Evolutionary conservation across 257 asterid species (phyloP), one percentile per base, ranked within the genome.

Genomic region (Capsicum pubescens): DNA sequence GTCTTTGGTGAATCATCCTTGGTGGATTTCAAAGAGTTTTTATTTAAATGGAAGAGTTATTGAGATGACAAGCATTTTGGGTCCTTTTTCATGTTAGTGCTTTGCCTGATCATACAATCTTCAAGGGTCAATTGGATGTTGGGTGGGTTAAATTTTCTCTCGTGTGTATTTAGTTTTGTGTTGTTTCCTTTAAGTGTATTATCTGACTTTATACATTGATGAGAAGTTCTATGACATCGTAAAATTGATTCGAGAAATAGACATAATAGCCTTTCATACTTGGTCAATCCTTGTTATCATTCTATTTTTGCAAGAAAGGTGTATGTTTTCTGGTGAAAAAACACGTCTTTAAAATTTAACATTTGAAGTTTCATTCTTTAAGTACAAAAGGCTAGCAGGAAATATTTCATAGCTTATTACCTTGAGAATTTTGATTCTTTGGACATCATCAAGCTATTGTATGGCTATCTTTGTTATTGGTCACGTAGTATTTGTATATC

Each of bases 51-150:
- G 99, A 84, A 93, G 99, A 85, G 97, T 91, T 26, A 94, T 97
- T 80, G 99, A 97, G 91, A 91, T 94, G 99, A 92, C 97, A 59
- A 97, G 98, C 88, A 94, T 94, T 79, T 87, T 97, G 87, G 99
- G 99, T 19, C 98, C 98, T 9, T 94, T 94, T 97, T 70, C 99
- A 94, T 86, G 99, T 97, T 55, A 96, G 99, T 88, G 98, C 98
- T 61, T 90, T 96, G 85, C 95, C 95, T 63, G 99, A 96, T 92
- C 92, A 91, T 85, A 81, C 90, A 71, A 91, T 90, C 78, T 96
- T 93, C 94, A 94, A 90, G 95, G 90, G 93, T 84, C 91, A 92
- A 82, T 98, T 98, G 82, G 98, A 96, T 88, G 92, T 96, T 86
- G 99, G 99, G 99, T 96, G 87, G 89, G 95, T 90, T 79, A 52